Percentiles rank a stretch among this genome's conserved stretches.
Conservation (phyloP, 2,329 filamentous ascomycete species). For the Cylindrodendrum hubeiense region DNA sequence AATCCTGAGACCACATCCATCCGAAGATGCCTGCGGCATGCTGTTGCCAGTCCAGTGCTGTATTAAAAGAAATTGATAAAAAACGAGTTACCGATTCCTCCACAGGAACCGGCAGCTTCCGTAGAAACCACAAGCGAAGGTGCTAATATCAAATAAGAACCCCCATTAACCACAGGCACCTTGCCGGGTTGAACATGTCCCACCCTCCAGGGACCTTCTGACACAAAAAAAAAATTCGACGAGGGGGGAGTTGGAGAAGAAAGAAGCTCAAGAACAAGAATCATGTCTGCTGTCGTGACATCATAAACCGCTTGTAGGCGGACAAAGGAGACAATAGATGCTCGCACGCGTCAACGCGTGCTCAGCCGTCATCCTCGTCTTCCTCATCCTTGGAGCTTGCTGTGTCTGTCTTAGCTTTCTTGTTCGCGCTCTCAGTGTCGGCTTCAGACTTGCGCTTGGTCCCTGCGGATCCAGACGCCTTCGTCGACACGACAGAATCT, state of each 20-base stretch:
- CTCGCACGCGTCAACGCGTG: slow-evolving; percentile 23
- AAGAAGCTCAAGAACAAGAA: slow-evolving; percentile 37
- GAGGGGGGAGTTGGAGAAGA: slow-evolving; percentile 30
- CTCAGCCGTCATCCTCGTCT: slow-evolving; percentile 60
- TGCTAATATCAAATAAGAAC: slow-evolving; percentile 28
- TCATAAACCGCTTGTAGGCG: slow-evolving; percentile 50
- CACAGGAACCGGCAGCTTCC: slow-evolving; percentile 2
- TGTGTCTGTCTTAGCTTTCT: slow-evolving; percentile 68
- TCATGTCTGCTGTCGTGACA: slow-evolving; percentile 50
- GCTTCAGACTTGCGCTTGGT: slow-evolving; percentile 73
- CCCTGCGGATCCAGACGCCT: slow-evolving; percentile 51
- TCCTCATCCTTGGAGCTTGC: slow-evolving; percentile 54
- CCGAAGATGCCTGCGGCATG: slow-evolving; percentile 42
- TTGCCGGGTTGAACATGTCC: slow-evolving; percentile 2
- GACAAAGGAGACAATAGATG: slow-evolving; percentile 45
- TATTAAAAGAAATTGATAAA: slow-evolving; percentile 47
- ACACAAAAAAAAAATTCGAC: slow-evolving; percentile 9
- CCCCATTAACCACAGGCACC: slow-evolving; percentile 27
- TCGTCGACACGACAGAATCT: slow-evolving; percentile 39
- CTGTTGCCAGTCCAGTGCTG: slow-evolving; percentile 56
- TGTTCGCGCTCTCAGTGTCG: slow-evolving; percentile 61
- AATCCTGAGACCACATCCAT: slow-evolving; percentile 44
- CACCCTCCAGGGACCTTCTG: slow-evolving; percentile 21
- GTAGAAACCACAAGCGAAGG: slow-evolving; percentile 32
- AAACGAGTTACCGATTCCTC: slow-evolving; percentile 1